Evolutionary conservation across 805 yeast genomes (phyloP), one percentile per base, ranked within the genome.

Genomic region (Lipomyces kockii): DNA sequence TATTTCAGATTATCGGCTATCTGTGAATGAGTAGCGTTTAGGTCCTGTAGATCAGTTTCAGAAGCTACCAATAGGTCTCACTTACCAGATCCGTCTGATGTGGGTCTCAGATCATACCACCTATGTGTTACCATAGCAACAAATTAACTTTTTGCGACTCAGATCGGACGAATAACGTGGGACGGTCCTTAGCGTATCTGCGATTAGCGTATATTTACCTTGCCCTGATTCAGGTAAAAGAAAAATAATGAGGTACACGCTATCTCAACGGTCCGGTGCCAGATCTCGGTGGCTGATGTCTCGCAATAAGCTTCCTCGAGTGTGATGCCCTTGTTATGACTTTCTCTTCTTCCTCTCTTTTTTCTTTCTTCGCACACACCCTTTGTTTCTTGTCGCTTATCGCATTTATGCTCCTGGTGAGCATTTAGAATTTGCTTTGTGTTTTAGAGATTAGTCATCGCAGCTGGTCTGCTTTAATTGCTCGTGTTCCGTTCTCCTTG

Each of bases 381-480:
- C 14, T 64, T 56, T 58, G 27, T 25, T 57, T 57, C 62, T 51
- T 54, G 29, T 58, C 22, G 3, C 11, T 53, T 32, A 25, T 27
- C 17, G 25, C 53, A 25, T 49, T 34, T 29, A 39, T 57, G 51
- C 61, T 58, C 61, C 61, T 58, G 52, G 32, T 37, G 49, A 39
- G 61, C 52, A 37, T 37, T 58, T 29, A 29, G 27, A 14, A 60
- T 20, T 43, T 37, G 37, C 53, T 60, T 43, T 58, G 49, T 20
- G 6, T 32, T n/a, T 49, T 59, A 39, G 37, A 54, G 17, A 17
- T 35, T 22, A 9, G 34, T 66, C 52, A 37, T 29, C 22, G 64
- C 70, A 67, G 70, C 70, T 67, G 70, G 70, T 46, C 70, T 67
- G 70, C 60, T 34, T 17, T 60, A 46, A 14, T 63, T 66, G 55